Evolutionary conservation across 1,284 basidiomycete species (phyloP).

Genomic region (Tremellales sp.): DNA sequence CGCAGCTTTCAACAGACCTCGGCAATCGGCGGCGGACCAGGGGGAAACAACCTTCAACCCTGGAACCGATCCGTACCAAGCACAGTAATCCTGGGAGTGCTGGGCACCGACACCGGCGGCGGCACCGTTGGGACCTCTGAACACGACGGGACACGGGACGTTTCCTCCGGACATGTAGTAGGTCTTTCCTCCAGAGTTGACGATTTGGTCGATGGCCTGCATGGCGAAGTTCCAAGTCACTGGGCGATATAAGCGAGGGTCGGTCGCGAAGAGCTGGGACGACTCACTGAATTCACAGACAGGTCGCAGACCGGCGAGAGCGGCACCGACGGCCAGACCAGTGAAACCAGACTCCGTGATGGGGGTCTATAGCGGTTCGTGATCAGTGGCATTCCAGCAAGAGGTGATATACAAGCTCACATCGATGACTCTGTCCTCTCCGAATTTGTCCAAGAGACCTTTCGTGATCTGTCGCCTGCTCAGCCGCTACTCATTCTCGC

Average conservation of each 20-base stretch:
- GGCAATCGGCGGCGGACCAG: conserved; percentile 96
- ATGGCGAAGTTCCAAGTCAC: conserved; percentile 50
- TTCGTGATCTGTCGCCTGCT: conserved; percentile 71
- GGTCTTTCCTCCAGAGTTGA: conserved; percentile 99
- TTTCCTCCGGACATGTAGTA: conserved; percentile 99
- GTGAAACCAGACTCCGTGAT: conserved; percentile 99
- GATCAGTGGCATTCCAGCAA: background rate
- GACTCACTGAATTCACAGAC: conserved; percentile 89
- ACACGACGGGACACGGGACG: conserved; percentile 95
- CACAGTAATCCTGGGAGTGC: conserved; percentile 86
- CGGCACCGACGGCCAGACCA: conserved; percentile 92
- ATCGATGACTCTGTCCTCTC: conserved; percentile 97
- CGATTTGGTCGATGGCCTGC: conserved; percentile 96
- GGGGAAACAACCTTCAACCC: conserved; percentile 97
- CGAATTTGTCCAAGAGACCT: conserved; percentile 98
- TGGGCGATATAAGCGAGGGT: conserved; percentile 9
- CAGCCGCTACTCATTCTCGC: conserved; percentile 4
- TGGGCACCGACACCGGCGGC: conserved; percentile 91
- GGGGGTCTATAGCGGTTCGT: conserved; percentile 56
- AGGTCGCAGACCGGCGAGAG: conserved; percentile 87
- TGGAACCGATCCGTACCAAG: conserved; percentile 95
- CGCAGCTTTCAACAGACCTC: conserved; percentile 93
- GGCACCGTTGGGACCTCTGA: conserved; percentile 99
- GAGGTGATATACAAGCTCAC: conserved; percentile 24
- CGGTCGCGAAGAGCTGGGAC: conserved; percentile 54